Evolutionary conservation across 148 eudicot species (phyloP).

Genomic region (Rhododendron vialii): DNA sequence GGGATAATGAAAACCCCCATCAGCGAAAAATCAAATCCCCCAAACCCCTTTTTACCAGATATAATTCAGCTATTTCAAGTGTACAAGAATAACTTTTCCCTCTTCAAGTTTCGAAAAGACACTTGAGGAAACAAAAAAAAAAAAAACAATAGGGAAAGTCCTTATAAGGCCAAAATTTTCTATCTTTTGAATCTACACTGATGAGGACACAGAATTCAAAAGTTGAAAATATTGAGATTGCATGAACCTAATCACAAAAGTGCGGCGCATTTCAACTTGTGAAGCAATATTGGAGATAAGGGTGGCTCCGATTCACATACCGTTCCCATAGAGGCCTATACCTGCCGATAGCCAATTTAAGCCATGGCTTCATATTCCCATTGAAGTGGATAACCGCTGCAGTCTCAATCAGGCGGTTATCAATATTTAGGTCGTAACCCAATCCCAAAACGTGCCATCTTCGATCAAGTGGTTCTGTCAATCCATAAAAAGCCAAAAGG

Average conservation of each 20-base stretch:
- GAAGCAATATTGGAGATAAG: slow-evolving; percentile 50
- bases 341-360: slow-evolving; percentile 48
- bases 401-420: slow-evolving; percentile 67
- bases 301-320: slow-evolving; percentile 50
- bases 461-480: slow-evolving; percentile 79
- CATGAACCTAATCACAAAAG: slow-evolving; percentile 16
- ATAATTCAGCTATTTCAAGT: slow-evolving; percentile 19
- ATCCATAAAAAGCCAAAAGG: slow-evolving; percentile 68
- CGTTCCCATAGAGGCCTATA: slow-evolving; percentile 65
- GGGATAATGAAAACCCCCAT: slow-evolving; percentile 10
- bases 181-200: slow-evolving; percentile 34
- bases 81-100: slow-evolving; percentile 15
- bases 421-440: slow-evolving; percentile 64
- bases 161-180: slow-evolving; percentile 47
- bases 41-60: slow-evolving; percentile 15
- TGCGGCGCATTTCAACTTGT: slow-evolving; percentile 37
- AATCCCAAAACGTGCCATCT: slow-evolving; percentile 86
- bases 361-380: slow-evolving; percentile 88
- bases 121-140: slow-evolving; percentile 5
- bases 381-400: slow-evolving; percentile 77
- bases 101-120: slow-evolving; percentile 17
- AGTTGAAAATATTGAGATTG: slow-evolving; percentile 12
- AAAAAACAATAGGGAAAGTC: slow-evolving; percentile 12
- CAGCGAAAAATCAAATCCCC: slow-evolving; percentile 22
- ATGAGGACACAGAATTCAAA: slow-evolving; percentile 1